Conservation (phyloP, 768 basidiomycete genomes). For the Xerocomus potaroensis region DNA sequence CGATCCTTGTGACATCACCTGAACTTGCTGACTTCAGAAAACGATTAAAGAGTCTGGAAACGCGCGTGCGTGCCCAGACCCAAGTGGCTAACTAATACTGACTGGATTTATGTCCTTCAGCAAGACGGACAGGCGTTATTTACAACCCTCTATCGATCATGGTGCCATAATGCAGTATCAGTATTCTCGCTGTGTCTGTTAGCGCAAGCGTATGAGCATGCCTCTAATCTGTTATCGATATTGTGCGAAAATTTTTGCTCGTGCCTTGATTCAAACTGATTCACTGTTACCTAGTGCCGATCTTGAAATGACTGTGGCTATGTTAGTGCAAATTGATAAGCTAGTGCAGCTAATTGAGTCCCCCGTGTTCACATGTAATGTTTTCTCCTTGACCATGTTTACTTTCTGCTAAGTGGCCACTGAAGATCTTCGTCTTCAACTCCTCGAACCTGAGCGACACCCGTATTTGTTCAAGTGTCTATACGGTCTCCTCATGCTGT, state of each 20-base stretch:
- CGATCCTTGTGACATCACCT: slow-evolving; percentile 93
- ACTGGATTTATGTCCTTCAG: slow-evolving; percentile 27
- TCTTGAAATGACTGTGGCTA: slow-evolving; percentile 90
- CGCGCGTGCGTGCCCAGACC: slow-evolving; percentile 54
- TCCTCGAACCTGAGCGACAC: slow-evolving; percentile 94
- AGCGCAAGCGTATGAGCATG: slow-evolving; percentile 98
- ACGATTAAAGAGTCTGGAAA: slow-evolving; percentile 88
- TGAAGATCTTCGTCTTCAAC: slow-evolving; percentile 80
- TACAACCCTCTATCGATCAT: slow-evolving; percentile 89
- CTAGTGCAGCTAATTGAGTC: slow-evolving; percentile 97
- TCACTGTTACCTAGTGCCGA: slow-evolving; percentile 63
- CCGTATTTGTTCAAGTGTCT: slow-evolving; percentile 97
- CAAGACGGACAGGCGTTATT: slow-evolving; percentile 98
- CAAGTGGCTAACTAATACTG: not conserved
- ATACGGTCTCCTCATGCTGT: slow-evolving; percentile 93
- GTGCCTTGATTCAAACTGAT: not conserved
- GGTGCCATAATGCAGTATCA: slow-evolving; percentile 98
- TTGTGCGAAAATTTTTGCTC: slow-evolving; percentile 55
- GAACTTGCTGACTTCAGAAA: slow-evolving; percentile 95
- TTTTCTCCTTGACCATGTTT: not conserved
- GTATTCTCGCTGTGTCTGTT: slow-evolving; percentile 94
- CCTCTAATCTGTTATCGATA: slow-evolving; percentile 91
- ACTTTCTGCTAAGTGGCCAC: slow-evolving; percentile 1
- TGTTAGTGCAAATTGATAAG: slow-evolving; percentile 96
- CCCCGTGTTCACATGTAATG: slow-evolving; percentile 93